phyloP scores from a whole-genome alignment of 257 asterid genomes.

The Solanum sejunctum region DNA sequence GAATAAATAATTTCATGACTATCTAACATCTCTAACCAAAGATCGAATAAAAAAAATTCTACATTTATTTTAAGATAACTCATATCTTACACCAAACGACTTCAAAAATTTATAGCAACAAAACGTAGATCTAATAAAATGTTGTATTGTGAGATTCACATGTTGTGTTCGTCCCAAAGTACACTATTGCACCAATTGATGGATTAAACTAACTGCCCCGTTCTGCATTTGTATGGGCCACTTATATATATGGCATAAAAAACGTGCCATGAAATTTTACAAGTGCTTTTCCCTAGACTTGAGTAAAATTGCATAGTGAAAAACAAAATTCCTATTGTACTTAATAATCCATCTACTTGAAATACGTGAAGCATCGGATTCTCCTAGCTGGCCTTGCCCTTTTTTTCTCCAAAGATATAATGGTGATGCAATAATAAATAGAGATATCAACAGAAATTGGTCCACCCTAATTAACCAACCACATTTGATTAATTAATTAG shows the following conservation, averaged over 20 bases:
- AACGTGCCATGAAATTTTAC: neutral
- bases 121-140: neutral
- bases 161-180: neutral
- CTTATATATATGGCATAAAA: neutral
- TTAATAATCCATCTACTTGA: neutral
- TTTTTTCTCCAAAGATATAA: neutral
- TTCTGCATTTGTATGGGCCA: neutral
- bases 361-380: conserved; percentile 6
- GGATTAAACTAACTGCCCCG: neutral
- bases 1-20: too few relatives aligned
- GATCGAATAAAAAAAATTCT: too few relatives aligned
- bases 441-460: neutral
- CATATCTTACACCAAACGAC: too few relatives aligned
- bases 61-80: too few relatives aligned
- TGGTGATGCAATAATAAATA: neutral
- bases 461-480: neutral
- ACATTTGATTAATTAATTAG: neutral
- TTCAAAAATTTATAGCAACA: neutral
- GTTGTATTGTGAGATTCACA: neutral
- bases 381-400: neutral
- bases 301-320: neutral
- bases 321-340: neutral
- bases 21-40: too few relatives aligned
- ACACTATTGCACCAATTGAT: neutral
- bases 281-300: neutral